Base-by-base conservation (phyloP, 2,329 filamentous ascomycete genomes). In the Fusarium sp. region DNA sequence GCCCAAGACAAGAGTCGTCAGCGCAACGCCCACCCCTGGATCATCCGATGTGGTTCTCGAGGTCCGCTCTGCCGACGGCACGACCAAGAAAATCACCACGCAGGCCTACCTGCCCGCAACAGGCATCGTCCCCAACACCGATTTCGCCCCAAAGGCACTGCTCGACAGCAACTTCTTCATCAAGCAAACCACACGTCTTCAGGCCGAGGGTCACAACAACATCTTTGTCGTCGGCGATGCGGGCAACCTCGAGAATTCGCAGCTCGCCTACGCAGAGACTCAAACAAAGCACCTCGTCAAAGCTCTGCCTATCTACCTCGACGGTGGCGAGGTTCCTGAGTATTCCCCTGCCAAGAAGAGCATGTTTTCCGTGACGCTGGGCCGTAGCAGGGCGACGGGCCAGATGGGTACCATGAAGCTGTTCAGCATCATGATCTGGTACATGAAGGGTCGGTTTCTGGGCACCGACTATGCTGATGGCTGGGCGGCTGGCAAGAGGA, bases 51-150 rank as follows among this genome's bases (percentile, higher is more conserved):
- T 71, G 2, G 42, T 71, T n/a, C 63, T 80, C 11, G 72, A 76
- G 53, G 70, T 80, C 5, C 71, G 65, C 10, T 65, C 64, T 35
- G 62, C 70, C 4, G 71, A 73, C 49, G 77, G 76, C 17, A 71
- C 50, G n/a, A 74, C 64, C 36, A 71, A 70, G 57, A 77, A 73
- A 4, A 68, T 84, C 46, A 69, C 67, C 13, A 70, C 78, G 0
- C 78, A 81, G 64, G 71, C 82, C 1, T 79, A 81, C 66, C 68
- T 85, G 13, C 81, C 82, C 0, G 77, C 80, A 0, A 79, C 76
- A 32, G 83, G 83, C 38, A 55, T 77, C 4, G 46, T 68, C 1
- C 75, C 78, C 53, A 85, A 85, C 71, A 79, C 77, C 1, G 65
- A 69, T 5, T 82, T 82, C 62, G 67, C 74, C 29, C 78, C 80